Percentiles rank a stretch among this genome's conserved stretches.
Evolutionary conservation across 352 stramenopile genomes (phyloP).

Genomic region (Peronospora belbahrii): DNA sequence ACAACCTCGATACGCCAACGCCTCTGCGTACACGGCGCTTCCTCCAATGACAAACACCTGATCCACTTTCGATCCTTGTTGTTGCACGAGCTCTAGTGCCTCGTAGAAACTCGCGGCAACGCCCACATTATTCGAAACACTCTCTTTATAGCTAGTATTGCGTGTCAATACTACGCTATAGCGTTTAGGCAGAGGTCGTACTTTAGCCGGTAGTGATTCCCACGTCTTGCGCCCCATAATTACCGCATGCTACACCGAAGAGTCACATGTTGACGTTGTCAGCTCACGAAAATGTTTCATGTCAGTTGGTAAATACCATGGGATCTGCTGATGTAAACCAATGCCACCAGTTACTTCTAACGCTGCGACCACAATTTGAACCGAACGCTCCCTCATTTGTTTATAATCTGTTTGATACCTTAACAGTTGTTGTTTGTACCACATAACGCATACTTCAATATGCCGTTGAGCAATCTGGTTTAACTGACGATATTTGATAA

Average conservation of each 20-base stretch:
- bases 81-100: slow-evolving; percentile 81
- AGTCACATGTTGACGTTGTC: slow-evolving; percentile 41
- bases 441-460: no score
- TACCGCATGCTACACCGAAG: slow-evolving; percentile 88
- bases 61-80: slow-evolving; percentile 67
- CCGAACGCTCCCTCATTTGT: slow-evolving; percentile 21
- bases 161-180: slow-evolving; percentile 95
- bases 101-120: slow-evolving; percentile 86
- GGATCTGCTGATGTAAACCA: slow-evolving; percentile 78
- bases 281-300: slow-evolving; percentile 96
- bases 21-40: slow-evolving; percentile 90
- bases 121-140: slow-evolving; percentile 73
- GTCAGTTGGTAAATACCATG: slow-evolving; percentile 93
- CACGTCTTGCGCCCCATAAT: slow-evolving; percentile 99
- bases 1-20: slow-evolving; percentile 79
- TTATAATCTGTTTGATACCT: no score
- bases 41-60: slow-evolving; percentile 97
- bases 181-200: slow-evolving; percentile 91
- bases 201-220: slow-evolving; percentile 95
- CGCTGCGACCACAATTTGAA: slow-evolving; percentile 86
- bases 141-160: slow-evolving; percentile 43
- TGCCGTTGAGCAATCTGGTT: no score
- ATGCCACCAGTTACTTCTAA: slow-evolving; percentile 84
- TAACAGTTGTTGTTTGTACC: not conserved
- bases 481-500: no score